Evolutionary conservation across 225 moss, liverwort and hornwort species (phyloP), one percentile per base, ranked within the genome.

Genomic region (Takakia lepidozioides): DNA sequence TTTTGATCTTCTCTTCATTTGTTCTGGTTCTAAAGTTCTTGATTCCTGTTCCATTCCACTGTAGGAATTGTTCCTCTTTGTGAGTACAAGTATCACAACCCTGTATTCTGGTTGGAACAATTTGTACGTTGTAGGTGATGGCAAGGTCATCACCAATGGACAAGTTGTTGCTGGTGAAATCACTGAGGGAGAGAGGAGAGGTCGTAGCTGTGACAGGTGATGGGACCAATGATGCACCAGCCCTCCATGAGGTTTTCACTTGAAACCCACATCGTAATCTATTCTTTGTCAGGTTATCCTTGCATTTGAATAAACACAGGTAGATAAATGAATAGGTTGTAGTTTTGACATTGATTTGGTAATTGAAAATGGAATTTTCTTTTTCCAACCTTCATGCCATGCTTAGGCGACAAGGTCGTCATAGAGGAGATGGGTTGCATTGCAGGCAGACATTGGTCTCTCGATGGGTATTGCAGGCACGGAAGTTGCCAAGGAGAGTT

Each of bases 401-500:
- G n/a, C n/a, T n/a, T n/a, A n/a, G n/a, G n/a, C n/a, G n/a, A n/a
- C 25, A 13, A 23, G 23, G 10, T 20, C 4, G 45, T 25, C 45
- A 46, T 11, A 23, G 11, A 11, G 32, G 32, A 6, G 7, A 6
- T 6, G 32, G 32, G 32, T 32, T 20, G 21, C 27, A 50, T 27
- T 7, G 61, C 81, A 93, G 81, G 78, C 82, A 17, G 82, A 83
- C 49, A 76, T 83, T 27, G 82, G 82, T 15, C 57, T 83, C 2
- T 68, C 75, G 14, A 81, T 81, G 80, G 71, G 71, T 30, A 75
- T 81, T 14, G 42, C 67, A 25, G 75, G 75, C 46, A 81, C 80
- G 4, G 80, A 75, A 60, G 80, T 81, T 15, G 93, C 89, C 0
- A 93, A 93, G 55, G 93, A 93, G 58, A 93, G 88, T 43, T 93